Evolutionary conservation across 2,329 filamentous ascomycete species (phyloP).

Genomic region (Hymenotorrendiella dingleyae): DNA sequence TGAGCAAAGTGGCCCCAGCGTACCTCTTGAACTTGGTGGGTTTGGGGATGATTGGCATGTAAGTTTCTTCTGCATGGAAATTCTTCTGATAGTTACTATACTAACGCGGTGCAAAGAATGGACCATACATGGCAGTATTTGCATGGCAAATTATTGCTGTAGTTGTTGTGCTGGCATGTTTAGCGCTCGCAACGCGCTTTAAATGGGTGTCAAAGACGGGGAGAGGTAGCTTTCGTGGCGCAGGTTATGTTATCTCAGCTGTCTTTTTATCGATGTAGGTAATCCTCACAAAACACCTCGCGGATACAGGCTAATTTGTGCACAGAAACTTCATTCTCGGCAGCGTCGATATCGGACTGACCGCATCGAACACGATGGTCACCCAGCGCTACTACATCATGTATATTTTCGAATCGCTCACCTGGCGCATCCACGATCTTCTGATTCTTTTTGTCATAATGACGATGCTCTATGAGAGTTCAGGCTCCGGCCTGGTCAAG

Average conservation of each 20-base stretch:
- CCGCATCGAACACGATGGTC: background rate
- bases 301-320: background rate
- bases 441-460: slow-evolving; percentile 2
- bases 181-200: slow-evolving; percentile 5
- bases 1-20: too few relatives aligned
- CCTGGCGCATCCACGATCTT: background rate
- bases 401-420: background rate
- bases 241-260: background rate
- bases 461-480: slow-evolving; percentile 1
- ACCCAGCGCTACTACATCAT: slow-evolving; percentile 2
- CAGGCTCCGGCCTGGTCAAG: background rate
- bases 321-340: background rate
- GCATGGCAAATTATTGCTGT: slow-evolving; percentile 1
- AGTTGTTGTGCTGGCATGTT: slow-evolving; percentile 1
- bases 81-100: too few relatives aligned
- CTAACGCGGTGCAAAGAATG: too few relatives aligned
- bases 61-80: too few relatives aligned
- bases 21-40: too few relatives aligned
- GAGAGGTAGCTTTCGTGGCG: slow-evolving; percentile 1
- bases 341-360: background rate
- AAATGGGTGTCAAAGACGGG: slow-evolving; percentile 2
- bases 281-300: background rate
- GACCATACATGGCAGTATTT: too few relatives aligned
- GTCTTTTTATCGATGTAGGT: background rate
- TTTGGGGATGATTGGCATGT: too few relatives aligned